Evolutionary conservation across 805 yeast genomes (phyloP).

Genomic region (Suhomyces prunicola): DNA sequence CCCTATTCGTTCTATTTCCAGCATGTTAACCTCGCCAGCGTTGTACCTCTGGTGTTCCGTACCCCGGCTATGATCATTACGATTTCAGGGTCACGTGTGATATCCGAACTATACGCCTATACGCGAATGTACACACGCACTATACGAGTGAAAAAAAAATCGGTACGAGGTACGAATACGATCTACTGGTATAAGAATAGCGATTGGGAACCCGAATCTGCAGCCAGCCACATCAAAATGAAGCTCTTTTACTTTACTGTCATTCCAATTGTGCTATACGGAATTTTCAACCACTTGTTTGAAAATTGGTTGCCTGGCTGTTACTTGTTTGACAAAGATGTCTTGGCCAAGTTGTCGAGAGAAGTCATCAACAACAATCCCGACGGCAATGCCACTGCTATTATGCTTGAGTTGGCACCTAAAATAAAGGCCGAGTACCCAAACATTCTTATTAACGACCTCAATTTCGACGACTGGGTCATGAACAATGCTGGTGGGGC

Average conservation of each 20-base stretch:
- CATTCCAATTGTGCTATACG: slow-evolving; percentile 25
- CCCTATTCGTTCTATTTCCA: not conserved
- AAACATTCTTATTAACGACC: slow-evolving; percentile 58
- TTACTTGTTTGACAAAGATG: slow-evolving; percentile 68
- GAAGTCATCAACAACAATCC: slow-evolving; percentile 52
- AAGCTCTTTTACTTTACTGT: slow-evolving; percentile 22
- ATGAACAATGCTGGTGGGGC: slow-evolving; percentile 99
- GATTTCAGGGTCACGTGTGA: not conserved
- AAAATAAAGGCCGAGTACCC: slow-evolving; percentile 66
- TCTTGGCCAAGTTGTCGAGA: slow-evolving; percentile 56
- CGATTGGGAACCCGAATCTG: not conserved
- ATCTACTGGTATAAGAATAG: not conserved
- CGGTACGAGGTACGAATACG: not conserved
- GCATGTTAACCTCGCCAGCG: not conserved
- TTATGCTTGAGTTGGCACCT: slow-evolving; percentile 61
- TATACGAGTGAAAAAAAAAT: not conserved
- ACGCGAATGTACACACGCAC: not conserved
- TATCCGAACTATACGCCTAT: not conserved
- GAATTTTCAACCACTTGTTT: slow-evolving; percentile 40
- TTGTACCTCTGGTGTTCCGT: not conserved
- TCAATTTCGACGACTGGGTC: slow-evolving; percentile 83
- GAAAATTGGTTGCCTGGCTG: slow-evolving; percentile 65
- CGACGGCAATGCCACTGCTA: slow-evolving; percentile 56
- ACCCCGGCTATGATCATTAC: not conserved
- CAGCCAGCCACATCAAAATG: slow-evolving; percentile 14